Percentiles rank a stretch among this genome's conserved stretches.
phyloP scores from a whole-genome alignment of 192 early-diverging fungal species.

The Mortierella claussenii region DNA sequence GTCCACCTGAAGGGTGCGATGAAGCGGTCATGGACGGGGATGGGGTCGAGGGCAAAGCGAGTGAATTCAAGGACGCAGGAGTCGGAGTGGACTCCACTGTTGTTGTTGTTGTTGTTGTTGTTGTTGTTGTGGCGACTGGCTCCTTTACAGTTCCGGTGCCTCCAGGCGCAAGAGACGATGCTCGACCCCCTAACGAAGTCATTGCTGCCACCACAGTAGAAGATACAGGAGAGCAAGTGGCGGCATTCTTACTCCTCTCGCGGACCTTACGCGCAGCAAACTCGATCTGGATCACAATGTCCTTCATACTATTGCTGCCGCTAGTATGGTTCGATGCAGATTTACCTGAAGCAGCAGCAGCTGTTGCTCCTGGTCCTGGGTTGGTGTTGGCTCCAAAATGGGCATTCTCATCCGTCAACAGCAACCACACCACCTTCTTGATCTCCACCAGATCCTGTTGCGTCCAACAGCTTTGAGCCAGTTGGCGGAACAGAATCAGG shows the following conservation, averaged over 20 bases:
- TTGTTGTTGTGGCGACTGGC: no score
- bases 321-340: background rate
- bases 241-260: constrained; percentile 22
- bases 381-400: constrained; percentile 44
- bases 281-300: constrained; percentile 53
- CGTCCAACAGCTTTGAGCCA: constrained; percentile 50
- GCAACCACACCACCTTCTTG: constrained; percentile 46
- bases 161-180: constrained; percentile 10
- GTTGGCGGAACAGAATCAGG: constrained; percentile 52
- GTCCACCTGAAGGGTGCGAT: background rate
- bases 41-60: background rate
- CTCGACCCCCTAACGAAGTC: background rate
- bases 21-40: background rate
- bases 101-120: no score
- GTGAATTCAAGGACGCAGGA: background rate
- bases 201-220: background rate
- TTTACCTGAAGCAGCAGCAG: constrained; percentile 1
- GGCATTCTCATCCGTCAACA: constrained; percentile 51
- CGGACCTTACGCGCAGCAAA: constrained; percentile 49
- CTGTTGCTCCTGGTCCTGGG: constrained; percentile 1
- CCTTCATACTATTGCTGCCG: constrained; percentile 42
- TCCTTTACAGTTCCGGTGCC: background rate
- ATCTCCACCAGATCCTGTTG: constrained; percentile 51
- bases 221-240: background rate
- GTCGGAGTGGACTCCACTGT: background rate